Evolutionary conservation across 306 rosid genomes (phyloP).

Genomic region (Cucumis sativus): Cucumber_9930_V3 NC_026655.2:20256001-20256500

Average conservation of each 20-base stretch:
- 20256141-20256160: not conserved
- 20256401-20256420: conserved; percentile 98
- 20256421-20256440: conserved; percentile 91
- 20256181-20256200: conserved; percentile 14
- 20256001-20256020: not conserved
- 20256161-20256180: not conserved
- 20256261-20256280: conserved; percentile 93
- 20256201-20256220: conserved; percentile 95
- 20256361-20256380: not conserved
- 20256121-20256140: not conserved
- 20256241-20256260: conserved; percentile 99
- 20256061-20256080: not conserved
- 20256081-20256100: not conserved
- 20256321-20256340: not conserved
- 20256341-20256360: not conserved
- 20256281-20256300: conserved; percentile 81
- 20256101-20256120: not conserved
- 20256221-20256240: conserved; percentile 92
- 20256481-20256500: conserved; percentile 62
- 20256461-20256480: conserved; percentile 79
- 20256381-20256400: conserved; percentile 5
- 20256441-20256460: conserved; percentile 97
- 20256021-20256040: conserved; percentile 5
- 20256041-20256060: not conserved
- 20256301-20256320: conserved; percentile 37